Base-by-base conservation (phyloP, 352 stramenopile species). In the Pythium insidiosum region DNA sequence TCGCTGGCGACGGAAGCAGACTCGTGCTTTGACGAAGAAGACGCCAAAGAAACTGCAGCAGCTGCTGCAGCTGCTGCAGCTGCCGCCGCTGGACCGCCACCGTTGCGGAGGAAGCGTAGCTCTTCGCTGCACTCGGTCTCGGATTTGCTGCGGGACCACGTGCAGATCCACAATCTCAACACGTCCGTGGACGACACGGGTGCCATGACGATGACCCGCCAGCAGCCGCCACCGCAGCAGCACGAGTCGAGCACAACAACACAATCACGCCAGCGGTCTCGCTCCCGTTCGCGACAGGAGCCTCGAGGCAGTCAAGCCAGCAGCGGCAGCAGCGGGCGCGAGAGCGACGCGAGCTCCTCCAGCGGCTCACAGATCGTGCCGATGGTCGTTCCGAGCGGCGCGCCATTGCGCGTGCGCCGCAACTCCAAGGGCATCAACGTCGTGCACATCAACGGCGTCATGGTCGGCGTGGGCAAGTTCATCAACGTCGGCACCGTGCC, bases 401-500 rank as follows among this genome's bases (percentile, higher is more conserved):
- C 37, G 6, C 10, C 37, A 2, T 38, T 38, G 4, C 46, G 37
- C 7, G 46, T 53, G 26, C 64, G 65, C 3, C 59, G 55, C 11
- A 64, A 71, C 45, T 79, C 66, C 13, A 67, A 70, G 20, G 68
- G 66, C 42, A 38, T 29, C 25, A 63, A 43, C 31, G 42, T 74
- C 9, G 47, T 78, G 18, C 62, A 71, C 22, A 57, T 80, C 28
- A 73, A 72, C 22, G 68, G 63, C 11, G 45, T 50, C 0, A 50
- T 63, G 13, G 29, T 82, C 16, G 64, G 66, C 13, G 61, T 80
- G 16, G 69, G 73, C 19, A 76, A 80, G 47, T 65, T 74, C 20
- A 73, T 85, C 42, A 73, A 67, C 6, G 55, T 85, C 5, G 73
- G 62, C 24, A 62, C 63, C 22, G 67, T 78, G n/a, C 58, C 66